These are phyloP conservation scores for Starmerella kuoi DNA, from an alignment of 805 yeast species.

Conservation along the genomic window DNA sequence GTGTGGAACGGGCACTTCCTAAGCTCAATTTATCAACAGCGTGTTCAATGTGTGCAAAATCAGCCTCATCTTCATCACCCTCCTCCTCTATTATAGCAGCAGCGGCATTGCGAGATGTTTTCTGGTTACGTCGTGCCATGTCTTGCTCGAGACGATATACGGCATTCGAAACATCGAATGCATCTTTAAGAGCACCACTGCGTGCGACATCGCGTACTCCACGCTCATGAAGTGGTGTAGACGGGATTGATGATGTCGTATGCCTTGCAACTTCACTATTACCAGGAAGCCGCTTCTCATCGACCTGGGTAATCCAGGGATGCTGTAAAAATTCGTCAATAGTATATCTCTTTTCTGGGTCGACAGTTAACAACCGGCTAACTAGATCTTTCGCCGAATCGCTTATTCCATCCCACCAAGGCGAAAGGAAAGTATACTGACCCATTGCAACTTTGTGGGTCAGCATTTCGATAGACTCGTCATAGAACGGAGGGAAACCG, in stretches of 20 bases:
- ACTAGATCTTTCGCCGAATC: slow-evolving; percentile 59
- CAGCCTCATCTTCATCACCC: slow-evolving; percentile 22
- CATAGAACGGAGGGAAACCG: slow-evolving; percentile 97
- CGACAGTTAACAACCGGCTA: slow-evolving; percentile 53
- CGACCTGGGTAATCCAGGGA: slow-evolving; percentile 51
- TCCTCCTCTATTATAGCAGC: slow-evolving; percentile 31
- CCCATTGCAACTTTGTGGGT: slow-evolving; percentile 74
- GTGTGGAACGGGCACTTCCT: background rate
- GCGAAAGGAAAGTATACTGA: slow-evolving; percentile 59
- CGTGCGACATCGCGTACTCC: slow-evolving; percentile 41
- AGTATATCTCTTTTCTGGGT: slow-evolving; percentile 54
- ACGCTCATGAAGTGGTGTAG: slow-evolving; percentile 18
- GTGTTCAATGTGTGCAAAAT: slow-evolving; percentile 18
- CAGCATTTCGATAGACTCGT: slow-evolving; percentile 59
- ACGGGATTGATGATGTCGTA: slow-evolving; percentile 7
- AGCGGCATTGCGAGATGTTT: slow-evolving; percentile 17
- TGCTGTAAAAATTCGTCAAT: slow-evolving; percentile 60
- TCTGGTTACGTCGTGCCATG: slow-evolving; percentile 28
- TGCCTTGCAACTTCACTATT: slow-evolving; percentile 13
- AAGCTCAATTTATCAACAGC: slow-evolving; percentile 12
- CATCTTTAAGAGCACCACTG: slow-evolving; percentile 71
- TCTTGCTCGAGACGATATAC: slow-evolving; percentile 73
- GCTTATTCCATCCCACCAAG: slow-evolving; percentile 85
- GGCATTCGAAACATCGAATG: slow-evolving; percentile 75
- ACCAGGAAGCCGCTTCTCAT: slow-evolving; percentile 13